These are phyloP conservation scores for Bipolaris victoriae DNA, from an alignment of 2,329 filamentous ascomycete species.

Conservation along the genomic window DNA sequence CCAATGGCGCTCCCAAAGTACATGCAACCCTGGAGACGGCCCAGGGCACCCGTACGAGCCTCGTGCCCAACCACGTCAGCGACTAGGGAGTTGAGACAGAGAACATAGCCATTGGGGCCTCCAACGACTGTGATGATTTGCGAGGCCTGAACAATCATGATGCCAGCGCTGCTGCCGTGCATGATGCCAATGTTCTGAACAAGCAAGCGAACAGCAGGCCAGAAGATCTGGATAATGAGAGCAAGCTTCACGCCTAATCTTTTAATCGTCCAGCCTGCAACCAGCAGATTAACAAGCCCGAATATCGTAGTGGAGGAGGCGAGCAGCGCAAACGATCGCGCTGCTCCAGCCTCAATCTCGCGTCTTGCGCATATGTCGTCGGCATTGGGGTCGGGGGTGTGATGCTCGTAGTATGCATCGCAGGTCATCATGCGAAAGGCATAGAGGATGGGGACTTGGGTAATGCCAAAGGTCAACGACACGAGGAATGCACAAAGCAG, in stretches of 20 bases:
- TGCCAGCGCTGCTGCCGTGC: slow-evolving; percentile 66
- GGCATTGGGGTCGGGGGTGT: slow-evolving; percentile 55
- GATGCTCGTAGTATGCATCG: slow-evolving; percentile 68
- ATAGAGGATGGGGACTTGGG: slow-evolving; percentile 63
- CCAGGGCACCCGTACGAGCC: slow-evolving; percentile 68
- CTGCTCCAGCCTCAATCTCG: slow-evolving; percentile 69
- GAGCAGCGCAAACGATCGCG: slow-evolving; percentile 67
- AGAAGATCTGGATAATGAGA: slow-evolving; percentile 66
- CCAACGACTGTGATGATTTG: slow-evolving; percentile 73
- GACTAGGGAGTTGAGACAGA: slow-evolving; percentile 72
- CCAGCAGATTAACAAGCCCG: slow-evolving; percentile 70
- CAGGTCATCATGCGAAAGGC: slow-evolving; percentile 76
- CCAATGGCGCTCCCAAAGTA: slow-evolving; percentile 71
- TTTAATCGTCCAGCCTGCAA: slow-evolving; percentile 72
- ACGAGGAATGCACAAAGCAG: slow-evolving; percentile 67
- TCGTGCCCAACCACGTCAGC: slow-evolving; percentile 67
- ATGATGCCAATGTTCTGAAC: slow-evolving; percentile 70
- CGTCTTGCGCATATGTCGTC: slow-evolving; percentile 64
- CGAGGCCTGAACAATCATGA: slow-evolving; percentile 69
- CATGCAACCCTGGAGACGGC: slow-evolving; percentile 68
- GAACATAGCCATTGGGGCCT: slow-evolving; percentile 71
- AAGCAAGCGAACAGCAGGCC: slow-evolving; percentile 67
- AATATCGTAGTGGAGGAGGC: slow-evolving; percentile 72
- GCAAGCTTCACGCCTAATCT: slow-evolving; percentile 67
- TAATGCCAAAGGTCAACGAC: slow-evolving; percentile 58